A percentile compares a stretch with the other conserved stretches of the same genome.
phyloP scores from a whole-genome alignment of 179 eudicot genomes.

The Amaranthus tricolor region DNA sequence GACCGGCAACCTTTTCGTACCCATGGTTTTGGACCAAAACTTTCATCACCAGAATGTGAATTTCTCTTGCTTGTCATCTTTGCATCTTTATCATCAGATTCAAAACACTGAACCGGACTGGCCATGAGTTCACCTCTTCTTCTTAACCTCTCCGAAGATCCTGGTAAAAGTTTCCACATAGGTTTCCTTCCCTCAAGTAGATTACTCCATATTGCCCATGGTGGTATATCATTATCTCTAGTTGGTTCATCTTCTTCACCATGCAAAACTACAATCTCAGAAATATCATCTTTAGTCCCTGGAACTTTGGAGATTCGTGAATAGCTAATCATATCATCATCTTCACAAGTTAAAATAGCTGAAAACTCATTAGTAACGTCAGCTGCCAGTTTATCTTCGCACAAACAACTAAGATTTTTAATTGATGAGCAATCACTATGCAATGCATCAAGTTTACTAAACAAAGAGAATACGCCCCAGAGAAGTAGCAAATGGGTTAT shows the following conservation, averaged over 20 bases:
- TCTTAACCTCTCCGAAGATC: conserved; percentile 24
- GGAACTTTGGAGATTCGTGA: conserved; percentile 41
- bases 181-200: conserved; percentile 49
- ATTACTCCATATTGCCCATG: conserved; percentile 47
- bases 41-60: conserved; percentile 9
- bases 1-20: conserved; percentile 16
- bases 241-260: conserved; percentile 46
- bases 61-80: conserved; percentile 3
- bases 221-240: conserved; percentile 36
- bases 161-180: conserved; percentile 47
- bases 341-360: conserved; percentile 29
- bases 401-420: conserved; percentile 19
- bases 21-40: conserved; percentile 4
- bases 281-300: conserved; percentile 33
- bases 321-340: conserved; percentile 6
- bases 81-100: conserved; percentile 11
- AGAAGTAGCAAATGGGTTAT: conserved; percentile 43
- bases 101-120: conserved; percentile 8
- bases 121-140: conserved; percentile 25
- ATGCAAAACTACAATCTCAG: conserved; percentile 30
- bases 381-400: conserved; percentile 28
- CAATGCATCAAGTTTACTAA: conserved; percentile 46
- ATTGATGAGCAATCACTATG: conserved; percentile 24
- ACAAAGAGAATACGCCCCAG: conserved; percentile 54
- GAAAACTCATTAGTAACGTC: conserved; percentile 50